Conservation (phyloP, 2,329 filamentous ascomycete genomes). For the Beauveria sp. region DNA sequence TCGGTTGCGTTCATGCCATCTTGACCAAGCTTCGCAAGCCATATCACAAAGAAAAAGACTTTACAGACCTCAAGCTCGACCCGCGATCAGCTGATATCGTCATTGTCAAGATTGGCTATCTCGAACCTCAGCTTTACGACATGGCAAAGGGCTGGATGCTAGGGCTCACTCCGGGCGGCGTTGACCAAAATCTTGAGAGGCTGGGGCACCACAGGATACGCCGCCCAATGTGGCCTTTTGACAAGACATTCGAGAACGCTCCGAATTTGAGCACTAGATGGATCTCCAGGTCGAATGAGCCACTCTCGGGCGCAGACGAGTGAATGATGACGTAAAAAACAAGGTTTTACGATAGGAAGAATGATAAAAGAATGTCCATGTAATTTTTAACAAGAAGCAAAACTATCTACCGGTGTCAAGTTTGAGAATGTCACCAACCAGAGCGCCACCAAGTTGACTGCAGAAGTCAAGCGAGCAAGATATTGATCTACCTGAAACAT, state of each 20-base stretch:
- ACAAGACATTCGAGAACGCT: slow-evolving; percentile 15
- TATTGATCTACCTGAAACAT: too few relatives aligned
- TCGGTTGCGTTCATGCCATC: slow-evolving; percentile 43
- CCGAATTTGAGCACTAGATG: slow-evolving; percentile 17
- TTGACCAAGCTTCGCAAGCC: slow-evolving; percentile 45
- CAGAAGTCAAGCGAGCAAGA: too few relatives aligned
- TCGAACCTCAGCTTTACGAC: slow-evolving; percentile 45
- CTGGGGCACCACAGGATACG: slow-evolving; percentile 39
- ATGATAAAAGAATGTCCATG: background rate
- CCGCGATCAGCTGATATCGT: slow-evolving; percentile 41
- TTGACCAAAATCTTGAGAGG: slow-evolving; percentile 42
- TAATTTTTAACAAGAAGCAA: background rate
- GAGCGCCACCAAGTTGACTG: too few relatives aligned
- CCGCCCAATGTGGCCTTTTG: slow-evolving; percentile 36
- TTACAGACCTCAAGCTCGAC: slow-evolving; percentile 37
- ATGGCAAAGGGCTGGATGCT: slow-evolving; percentile 49
- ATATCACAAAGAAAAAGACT: slow-evolving; percentile 45
- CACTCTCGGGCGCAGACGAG: slow-evolving; percentile 13
- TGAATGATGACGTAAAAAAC: background rate
- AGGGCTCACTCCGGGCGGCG: slow-evolving; percentile 43
- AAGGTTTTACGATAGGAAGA: background rate
- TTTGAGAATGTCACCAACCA: too few relatives aligned
- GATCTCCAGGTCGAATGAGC: slow-evolving; percentile 17
- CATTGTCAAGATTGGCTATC: slow-evolving; percentile 48
- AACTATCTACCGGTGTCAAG: background rate